Conservation (phyloP, 306 rosid species). For the Prunus mongolica region DNA sequence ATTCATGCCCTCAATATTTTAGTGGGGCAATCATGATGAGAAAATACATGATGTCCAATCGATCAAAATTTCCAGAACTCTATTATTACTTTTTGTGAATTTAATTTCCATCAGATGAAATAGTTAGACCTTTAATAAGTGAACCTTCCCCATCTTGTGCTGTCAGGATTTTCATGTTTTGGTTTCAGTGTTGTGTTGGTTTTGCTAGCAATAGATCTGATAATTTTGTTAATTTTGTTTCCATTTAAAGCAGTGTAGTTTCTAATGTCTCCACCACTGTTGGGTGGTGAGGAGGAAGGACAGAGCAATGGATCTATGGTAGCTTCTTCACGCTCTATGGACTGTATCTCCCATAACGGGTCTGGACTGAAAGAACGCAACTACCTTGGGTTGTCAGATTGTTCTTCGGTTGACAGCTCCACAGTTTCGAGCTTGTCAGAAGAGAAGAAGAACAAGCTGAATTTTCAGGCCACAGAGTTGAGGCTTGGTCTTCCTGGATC, state of each 20-base stretch:
- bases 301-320: conserved; percentile 41
- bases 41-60: background rate
- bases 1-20: background rate
- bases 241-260: conserved; percentile 14
- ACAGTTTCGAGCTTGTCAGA: conserved; percentile 52
- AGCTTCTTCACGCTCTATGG: conserved; percentile 51
- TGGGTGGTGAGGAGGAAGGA: conserved; percentile 70
- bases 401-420: conserved; percentile 93
- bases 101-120: background rate
- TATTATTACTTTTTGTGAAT: background rate
- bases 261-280: conserved; percentile 72
- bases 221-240: conserved; percentile 15
- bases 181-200: background rate
- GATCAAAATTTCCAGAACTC: background rate
- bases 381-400: conserved; percentile 81
- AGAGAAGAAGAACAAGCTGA: conserved; percentile 61
- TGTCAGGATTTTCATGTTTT: background rate
- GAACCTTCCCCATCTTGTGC: background rate
- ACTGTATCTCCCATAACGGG: conserved; percentile 55
- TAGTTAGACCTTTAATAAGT: background rate
- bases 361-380: conserved; percentile 70
- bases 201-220: background rate
- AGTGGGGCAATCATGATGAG: conserved; percentile 4
- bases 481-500: conserved; percentile 96
- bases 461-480: conserved; percentile 85